These are phyloP conservation scores for Paradendryphiella salina DNA, from an alignment of 2,329 filamentous ascomycete genomes.

Conservation along the genomic window DNA sequence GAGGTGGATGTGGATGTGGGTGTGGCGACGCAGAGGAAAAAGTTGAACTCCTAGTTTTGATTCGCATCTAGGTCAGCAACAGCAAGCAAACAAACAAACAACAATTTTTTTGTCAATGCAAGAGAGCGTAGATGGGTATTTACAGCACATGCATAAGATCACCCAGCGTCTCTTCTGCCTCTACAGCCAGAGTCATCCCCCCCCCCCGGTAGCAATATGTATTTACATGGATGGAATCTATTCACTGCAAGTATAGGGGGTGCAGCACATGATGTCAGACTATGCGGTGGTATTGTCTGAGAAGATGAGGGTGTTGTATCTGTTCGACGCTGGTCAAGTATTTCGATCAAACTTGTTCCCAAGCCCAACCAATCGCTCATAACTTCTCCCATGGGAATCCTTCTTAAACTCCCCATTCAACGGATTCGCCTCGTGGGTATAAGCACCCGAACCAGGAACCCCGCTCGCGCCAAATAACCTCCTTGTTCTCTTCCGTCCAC, in stretches of 20 bases:
- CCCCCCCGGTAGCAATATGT: slow-evolving; percentile 38
- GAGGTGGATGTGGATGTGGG: slow-evolving; percentile 18
- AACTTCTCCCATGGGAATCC: no score
- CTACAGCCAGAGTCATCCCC: slow-evolving; percentile 40
- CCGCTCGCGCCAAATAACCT: no score
- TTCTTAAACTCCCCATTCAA: no score
- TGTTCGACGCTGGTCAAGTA: slow-evolving; percentile 36
- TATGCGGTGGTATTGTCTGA: slow-evolving; percentile 38
- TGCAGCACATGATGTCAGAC: slow-evolving; percentile 26
- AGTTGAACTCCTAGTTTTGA: slow-evolving; percentile 11
- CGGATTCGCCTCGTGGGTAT: no score
- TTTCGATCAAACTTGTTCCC: slow-evolving; percentile 12
- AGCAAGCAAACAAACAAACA: no score
- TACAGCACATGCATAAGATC: slow-evolving; percentile 34
- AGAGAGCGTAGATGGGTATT: no score
- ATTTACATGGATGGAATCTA: slow-evolving; percentile 31
- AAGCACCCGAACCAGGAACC: no score
- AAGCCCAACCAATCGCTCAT: no score
- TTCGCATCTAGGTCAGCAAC: no score
- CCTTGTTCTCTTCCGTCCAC: no score
- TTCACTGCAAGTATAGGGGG: slow-evolving; percentile 18
- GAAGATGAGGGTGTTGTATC: background rate
- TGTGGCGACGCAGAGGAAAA: slow-evolving; percentile 25
- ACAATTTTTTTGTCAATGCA: no score
- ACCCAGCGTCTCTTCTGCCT: slow-evolving; percentile 46